Conservation (phyloP, 2,329 filamentous ascomycete species). For the Cercospora citrullina region DNA sequence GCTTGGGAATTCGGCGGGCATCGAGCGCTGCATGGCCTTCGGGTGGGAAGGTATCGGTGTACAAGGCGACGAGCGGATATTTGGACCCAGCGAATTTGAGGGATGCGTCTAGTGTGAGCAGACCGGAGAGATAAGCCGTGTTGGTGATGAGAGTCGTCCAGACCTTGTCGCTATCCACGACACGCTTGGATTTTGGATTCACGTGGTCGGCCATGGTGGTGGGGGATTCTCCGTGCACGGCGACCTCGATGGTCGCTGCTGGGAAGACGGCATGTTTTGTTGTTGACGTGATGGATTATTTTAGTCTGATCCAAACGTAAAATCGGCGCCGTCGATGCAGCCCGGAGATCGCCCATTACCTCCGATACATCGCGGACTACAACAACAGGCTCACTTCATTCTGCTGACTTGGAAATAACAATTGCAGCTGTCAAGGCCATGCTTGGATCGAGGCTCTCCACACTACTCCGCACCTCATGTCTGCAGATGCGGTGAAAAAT, state of each 20-base stretch:
- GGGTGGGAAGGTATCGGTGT: slow-evolving; percentile 73
- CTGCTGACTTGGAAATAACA: neutral
- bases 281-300: slow-evolving; percentile 1
- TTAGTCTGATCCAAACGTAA: slow-evolving; percentile 8
- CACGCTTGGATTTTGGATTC: slow-evolving; percentile 32
- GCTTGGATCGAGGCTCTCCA: neutral
- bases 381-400: neutral
- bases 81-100: slow-evolving; percentile 64
- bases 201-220: slow-evolving; percentile 24
- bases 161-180: slow-evolving; percentile 55
- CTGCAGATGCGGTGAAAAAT: slow-evolving; percentile 31
- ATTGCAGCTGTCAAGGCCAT: slow-evolving; percentile 6
- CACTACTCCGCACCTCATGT: slow-evolving; percentile 17
- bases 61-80: slow-evolving; percentile 80
- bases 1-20: slow-evolving; percentile 66
- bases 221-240: neutral
- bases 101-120: slow-evolving; percentile 77
- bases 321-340: neutral
- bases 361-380: slow-evolving; percentile 3
- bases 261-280: neutral
- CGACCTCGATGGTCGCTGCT: slow-evolving; percentile 22
- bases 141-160: slow-evolving; percentile 90
- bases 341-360: slow-evolving; percentile 1
- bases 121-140: slow-evolving; percentile 74
- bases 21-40: slow-evolving; percentile 69